A percentile compares a stretch with the other conserved stretches of the same genome.
phyloP scores from a whole-genome alignment of 2,329 filamentous ascomycete species.

The Laburnicola sp. region DNA sequence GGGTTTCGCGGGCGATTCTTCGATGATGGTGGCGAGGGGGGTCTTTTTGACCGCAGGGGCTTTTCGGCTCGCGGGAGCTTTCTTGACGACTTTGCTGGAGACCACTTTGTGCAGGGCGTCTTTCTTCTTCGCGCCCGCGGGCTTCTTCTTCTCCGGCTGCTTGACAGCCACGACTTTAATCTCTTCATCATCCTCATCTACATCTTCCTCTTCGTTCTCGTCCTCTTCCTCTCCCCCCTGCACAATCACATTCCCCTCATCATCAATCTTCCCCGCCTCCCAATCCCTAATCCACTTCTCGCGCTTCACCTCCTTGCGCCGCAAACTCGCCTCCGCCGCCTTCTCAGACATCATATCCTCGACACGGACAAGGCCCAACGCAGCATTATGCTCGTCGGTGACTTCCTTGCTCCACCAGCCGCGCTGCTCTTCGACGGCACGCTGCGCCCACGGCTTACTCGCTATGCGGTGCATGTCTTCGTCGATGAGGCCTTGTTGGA shows the following conservation, averaged over 20 bases:
- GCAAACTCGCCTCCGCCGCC: no score
- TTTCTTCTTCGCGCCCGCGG: not conserved
- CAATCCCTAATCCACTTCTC: constrained; percentile 16
- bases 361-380: no score
- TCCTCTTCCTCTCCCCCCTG: not conserved
- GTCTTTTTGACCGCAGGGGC: not conserved
- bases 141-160: not conserved
- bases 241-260: constrained; percentile 5
- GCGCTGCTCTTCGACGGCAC: no score
- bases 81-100: not conserved
- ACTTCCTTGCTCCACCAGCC: no score
- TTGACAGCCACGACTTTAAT: not conserved
- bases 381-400: no score
- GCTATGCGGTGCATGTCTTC: no score
- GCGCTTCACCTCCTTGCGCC: not conserved
- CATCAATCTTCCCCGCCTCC: no score
- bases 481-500: no score
- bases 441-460: no score
- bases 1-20: not conserved
- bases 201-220: no score
- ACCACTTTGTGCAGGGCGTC: not conserved
- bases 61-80: not conserved
- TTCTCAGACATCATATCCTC: no score
- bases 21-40: not conserved
- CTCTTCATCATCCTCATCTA: not conserved